Base-by-base conservation (phyloP, 1,284 basidiomycete species). In the Puccinia horiana region DNA sequence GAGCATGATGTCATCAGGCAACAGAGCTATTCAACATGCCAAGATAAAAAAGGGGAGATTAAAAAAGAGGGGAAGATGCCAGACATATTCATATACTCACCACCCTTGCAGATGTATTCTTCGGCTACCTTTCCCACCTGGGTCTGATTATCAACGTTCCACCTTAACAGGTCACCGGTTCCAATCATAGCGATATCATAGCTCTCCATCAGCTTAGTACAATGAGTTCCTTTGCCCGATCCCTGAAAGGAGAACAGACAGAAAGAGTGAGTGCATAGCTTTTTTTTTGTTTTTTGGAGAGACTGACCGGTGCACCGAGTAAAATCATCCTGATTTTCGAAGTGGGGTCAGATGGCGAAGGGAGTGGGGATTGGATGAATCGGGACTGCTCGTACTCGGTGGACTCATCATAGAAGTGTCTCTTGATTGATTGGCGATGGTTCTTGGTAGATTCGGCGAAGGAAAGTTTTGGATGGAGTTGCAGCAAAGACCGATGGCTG, bases 1-100 rank as follows among this genome's bases (percentile, higher is more conserved):
- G 82, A 94, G 88, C 88, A 95, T 91, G 82, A 94, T 87, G 54
- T 93, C 91, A 86, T 95, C 94, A 0, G 93, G 91, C 18, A 95
- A 87, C 14, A 95, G 88, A 11, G 90, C 87, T 87, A 58, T 54
- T 65, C 0, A 9, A n/a, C 29, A 35, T 61, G 12, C 8, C 1
- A 14, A n/a, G 32, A 61, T 32, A 32, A 35, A 54, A 74, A 54
- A 37, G 26, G n/a, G n/a, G n/a, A n/a, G n/a, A n/a, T n/a, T n/a
- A 23, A 54, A 26, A 44, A 69, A 8, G 69, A 69, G 29, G 29
- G 1, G 52, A 16, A 40, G 42, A 32, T 44, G 52, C 11, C 26
- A n/a, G n/a, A 42, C 12, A 37, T 40, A 2, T 35, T 35, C 16
- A 11, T 18, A 4, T 1, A 84, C 86, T 54, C 42, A 86, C 87